Percentiles rank a stretch among this genome's conserved stretches.
Evolutionary conservation across 805 yeast genomes (phyloP).

Genomic region (Candida maesae): DNA sequence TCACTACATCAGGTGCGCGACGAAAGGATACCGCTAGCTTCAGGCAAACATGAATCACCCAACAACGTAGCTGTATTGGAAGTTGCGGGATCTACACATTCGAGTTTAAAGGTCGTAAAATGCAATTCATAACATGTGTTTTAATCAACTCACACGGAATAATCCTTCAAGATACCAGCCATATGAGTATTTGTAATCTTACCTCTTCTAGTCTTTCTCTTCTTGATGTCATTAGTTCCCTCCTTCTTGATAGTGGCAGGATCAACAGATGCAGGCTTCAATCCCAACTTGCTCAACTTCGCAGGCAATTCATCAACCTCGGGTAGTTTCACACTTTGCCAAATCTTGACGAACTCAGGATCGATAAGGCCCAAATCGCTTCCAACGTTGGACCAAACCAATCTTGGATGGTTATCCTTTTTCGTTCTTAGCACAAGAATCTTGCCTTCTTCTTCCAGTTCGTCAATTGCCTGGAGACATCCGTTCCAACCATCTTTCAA

Average conservation of each 20-base stretch:
- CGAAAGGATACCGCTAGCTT: too few species aligned
- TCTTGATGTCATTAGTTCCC: conserved; percentile 50
- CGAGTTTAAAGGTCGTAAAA: too few species aligned
- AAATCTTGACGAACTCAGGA: conserved; percentile 74
- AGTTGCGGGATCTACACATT: too few species aligned
- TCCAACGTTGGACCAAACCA: conserved; percentile 86
- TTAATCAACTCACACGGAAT: conserved; percentile 25
- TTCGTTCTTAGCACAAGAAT: conserved; percentile 84
- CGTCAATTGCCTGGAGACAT: conserved; percentile 72
- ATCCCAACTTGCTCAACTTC: conserved; percentile 72
- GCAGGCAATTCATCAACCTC: conserved; percentile 77
- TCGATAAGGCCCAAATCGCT: conserved; percentile 70
- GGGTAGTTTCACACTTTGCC: conserved; percentile 80
- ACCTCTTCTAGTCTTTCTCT: conserved; percentile 89
- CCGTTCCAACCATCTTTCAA: conserved; percentile 92
- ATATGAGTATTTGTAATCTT: conserved; percentile 95
- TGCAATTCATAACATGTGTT: too few species aligned
- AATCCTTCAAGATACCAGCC: conserved; percentile 93
- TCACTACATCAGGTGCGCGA: too few species aligned
- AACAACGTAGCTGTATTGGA: too few species aligned
- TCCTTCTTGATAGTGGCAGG: conserved; percentile 85
- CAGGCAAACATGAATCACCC: too few species aligned
- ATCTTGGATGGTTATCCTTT: conserved; percentile 90
- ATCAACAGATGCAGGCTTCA: conserved; percentile 96
- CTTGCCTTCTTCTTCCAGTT: conserved; percentile 71